These are phyloP conservation scores for Thelephora aurantiotincta DNA, from an alignment of 768 basidiomycete species.

Conservation along the genomic window DNA sequence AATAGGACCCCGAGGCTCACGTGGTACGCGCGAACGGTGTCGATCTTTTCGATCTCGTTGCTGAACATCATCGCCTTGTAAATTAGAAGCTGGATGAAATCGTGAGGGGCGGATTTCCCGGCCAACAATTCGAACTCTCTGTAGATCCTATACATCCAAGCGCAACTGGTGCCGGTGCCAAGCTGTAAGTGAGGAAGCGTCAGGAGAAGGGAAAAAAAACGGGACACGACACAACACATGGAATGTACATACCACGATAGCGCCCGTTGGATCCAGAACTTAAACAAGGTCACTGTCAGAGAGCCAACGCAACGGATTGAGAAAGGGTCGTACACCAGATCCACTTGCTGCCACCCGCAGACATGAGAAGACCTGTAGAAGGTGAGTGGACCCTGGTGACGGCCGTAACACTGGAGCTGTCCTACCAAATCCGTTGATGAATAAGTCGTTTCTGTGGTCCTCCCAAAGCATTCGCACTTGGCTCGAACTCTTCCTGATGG, in stretches of 20 bases:
- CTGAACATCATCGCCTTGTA: constrained; percentile 90
- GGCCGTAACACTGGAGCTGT: neutral
- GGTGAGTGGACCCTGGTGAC: neutral
- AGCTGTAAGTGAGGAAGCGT: constrained; percentile 34
- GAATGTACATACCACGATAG: constrained; percentile 42
- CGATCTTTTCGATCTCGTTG: constrained; percentile 72
- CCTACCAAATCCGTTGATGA: constrained; percentile 65
- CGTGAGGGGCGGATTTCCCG: constrained; percentile 83
- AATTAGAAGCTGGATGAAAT: constrained; percentile 80
- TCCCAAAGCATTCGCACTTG: constrained; percentile 96
- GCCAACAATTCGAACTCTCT: constrained; percentile 76
- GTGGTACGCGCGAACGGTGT: constrained; percentile 90
- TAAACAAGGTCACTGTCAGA: constrained; percentile 6
- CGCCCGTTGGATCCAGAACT: constrained; percentile 73
- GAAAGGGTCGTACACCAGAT: constrained; percentile 54
- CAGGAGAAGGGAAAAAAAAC: neutral
- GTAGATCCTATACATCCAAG: constrained; percentile 69
- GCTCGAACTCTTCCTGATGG: constrained; percentile 67
- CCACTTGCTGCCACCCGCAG: constrained; percentile 66
- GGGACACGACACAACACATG: neutral
- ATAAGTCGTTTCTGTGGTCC: constrained; percentile 91
- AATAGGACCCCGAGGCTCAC: constrained; percentile 25
- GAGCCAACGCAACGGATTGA: constrained; percentile 2
- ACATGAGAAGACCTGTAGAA: constrained; percentile 61
- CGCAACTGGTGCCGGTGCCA: constrained; percentile 58